These are phyloP conservation scores for Ustilago trichophora DNA, from an alignment of 1,284 basidiomycete genomes.

Conservation along the genomic window DNA sequence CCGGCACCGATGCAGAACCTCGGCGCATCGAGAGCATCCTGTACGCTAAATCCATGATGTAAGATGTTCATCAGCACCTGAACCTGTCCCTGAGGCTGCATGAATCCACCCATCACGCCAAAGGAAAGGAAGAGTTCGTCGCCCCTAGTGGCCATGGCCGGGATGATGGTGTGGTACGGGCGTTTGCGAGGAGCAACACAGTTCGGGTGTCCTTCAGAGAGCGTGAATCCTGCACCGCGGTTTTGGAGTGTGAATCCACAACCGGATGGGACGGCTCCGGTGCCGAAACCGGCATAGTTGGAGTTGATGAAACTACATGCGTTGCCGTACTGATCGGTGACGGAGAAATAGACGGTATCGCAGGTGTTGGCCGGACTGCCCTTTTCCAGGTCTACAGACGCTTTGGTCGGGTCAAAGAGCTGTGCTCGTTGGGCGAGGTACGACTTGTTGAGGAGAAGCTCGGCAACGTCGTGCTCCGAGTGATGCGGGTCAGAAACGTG, in stretches of 20 bases:
- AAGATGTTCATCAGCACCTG: conserved; percentile 92
- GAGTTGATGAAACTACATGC: conserved; percentile 94
- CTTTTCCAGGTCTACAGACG: conserved; percentile 76
- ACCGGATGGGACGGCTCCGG: conserved; percentile 81
- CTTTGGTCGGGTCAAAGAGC: conserved; percentile 77
- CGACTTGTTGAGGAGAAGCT: conserved; percentile 69
- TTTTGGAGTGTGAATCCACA: conserved; percentile 97
- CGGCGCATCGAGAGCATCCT: conserved; percentile 78
- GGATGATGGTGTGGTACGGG: conserved; percentile 95
- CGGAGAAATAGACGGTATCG: conserved; percentile 93
- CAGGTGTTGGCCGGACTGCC: conserved; percentile 82
- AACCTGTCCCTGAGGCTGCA: conserved; percentile 92
- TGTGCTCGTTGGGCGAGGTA: conserved; percentile 83
- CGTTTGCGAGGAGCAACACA: conserved; percentile 74
- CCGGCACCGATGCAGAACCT: conserved; percentile 94
- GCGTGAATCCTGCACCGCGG: conserved; percentile 83
- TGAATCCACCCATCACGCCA: conserved; percentile 89
- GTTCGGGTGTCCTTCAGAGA: conserved; percentile 85
- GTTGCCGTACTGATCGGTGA: conserved; percentile 78
- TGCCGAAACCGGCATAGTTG: conserved; percentile 74
- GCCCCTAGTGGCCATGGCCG: conserved; percentile 82
- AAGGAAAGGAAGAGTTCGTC: conserved; percentile 86
- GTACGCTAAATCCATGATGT: conserved; percentile 78
- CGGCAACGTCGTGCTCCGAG: conserved; percentile 73
- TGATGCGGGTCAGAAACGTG: conserved; percentile 88